These are phyloP conservation scores for Zymoseptoria pseudotritici DNA, from an alignment of 2,329 filamentous ascomycete genomes.

Conservation along the genomic window DNA sequence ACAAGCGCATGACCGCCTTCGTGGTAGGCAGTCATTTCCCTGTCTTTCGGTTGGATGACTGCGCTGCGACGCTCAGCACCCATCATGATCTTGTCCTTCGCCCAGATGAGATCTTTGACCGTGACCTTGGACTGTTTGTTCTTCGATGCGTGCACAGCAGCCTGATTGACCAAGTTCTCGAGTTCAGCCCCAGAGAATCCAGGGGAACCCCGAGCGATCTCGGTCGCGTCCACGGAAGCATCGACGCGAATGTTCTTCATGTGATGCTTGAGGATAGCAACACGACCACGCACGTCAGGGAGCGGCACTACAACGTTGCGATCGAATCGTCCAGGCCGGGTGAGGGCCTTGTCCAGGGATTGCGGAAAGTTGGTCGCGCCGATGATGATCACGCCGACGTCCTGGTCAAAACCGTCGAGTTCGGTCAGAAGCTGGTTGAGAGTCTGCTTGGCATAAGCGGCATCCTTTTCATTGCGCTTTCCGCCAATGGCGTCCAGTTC, in stretches of 20 bases:
- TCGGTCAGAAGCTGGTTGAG: constrained; percentile 95
- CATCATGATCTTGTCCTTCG: constrained; percentile 97
- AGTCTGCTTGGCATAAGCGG: constrained; percentile 93
- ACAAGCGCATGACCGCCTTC: constrained; percentile 94
- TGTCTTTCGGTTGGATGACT: constrained; percentile 87
- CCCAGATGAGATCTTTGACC: constrained; percentile 85
- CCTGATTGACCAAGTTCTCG: constrained; percentile 94
- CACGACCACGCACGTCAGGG: constrained; percentile 85
- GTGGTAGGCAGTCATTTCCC: constrained; percentile 90
- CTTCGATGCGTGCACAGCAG: constrained; percentile 88
- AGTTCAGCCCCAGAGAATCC: constrained; percentile 93
- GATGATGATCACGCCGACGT: constrained; percentile 89
- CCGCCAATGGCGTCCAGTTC: constrained; percentile 91
- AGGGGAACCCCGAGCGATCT: constrained; percentile 78
- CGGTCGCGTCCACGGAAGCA: constrained; percentile 71
- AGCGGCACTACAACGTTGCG: constrained; percentile 82
- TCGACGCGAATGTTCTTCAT: constrained; percentile 81
- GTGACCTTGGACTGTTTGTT: constrained; percentile 68
- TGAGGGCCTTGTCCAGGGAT: constrained; percentile 87
- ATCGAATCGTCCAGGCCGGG: constrained; percentile 90
- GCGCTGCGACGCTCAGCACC: constrained; percentile 85
- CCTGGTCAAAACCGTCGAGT: constrained; percentile 92
- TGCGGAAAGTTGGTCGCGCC: constrained; percentile 95
- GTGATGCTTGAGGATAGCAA: constrained; percentile 90
- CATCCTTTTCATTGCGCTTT: constrained; percentile 85